phyloP scores from a whole-genome alignment of 495 filamentous ascomycete genomes.

The Daldinia concentrica region DNA sequence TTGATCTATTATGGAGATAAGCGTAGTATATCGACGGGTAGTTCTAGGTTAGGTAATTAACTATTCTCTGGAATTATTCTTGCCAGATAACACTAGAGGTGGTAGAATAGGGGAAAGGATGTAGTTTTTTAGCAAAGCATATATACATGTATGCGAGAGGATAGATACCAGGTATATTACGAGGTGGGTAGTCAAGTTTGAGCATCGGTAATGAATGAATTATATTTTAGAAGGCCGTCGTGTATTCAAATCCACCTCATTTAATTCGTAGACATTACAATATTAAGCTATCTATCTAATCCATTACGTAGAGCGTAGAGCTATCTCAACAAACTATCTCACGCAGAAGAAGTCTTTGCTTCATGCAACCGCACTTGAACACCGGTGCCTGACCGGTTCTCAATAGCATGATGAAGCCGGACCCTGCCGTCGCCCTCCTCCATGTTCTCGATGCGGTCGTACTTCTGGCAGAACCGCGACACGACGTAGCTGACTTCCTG shows the following conservation, averaged over 20 bases:
- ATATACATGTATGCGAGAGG: neutral
- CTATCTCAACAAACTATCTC: neutral
- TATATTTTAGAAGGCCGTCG: neutral
- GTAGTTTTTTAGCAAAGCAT: neutral
- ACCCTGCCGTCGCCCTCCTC: constrained; percentile 48
- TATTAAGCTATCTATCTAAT: constrained; percentile 9
- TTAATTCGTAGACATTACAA: constrained; percentile 10
- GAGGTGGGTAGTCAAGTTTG: neutral
- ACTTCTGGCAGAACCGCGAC: constrained; percentile 56
- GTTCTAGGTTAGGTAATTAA: neutral
- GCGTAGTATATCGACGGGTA: neutral
- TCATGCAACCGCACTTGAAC: constrained; percentile 53
- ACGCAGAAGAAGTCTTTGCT: constrained; percentile 22
- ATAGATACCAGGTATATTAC: neutral
- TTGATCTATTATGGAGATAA: neutral
- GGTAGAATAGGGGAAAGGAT: neutral
- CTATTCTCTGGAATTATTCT: neutral
- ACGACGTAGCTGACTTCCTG: constrained; percentile 55
- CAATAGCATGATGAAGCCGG: constrained; percentile 56
- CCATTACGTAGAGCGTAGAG: neutral
- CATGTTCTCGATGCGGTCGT: constrained; percentile 52
- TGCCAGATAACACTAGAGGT: neutral
- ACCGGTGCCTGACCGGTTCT: constrained; percentile 58
- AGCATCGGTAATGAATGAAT: neutral
- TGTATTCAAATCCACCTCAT: neutral